These are phyloP conservation scores for Porpolomopsis calyptriformis DNA, from an alignment of 768 basidiomycete species.

Conservation along the genomic window DNA sequence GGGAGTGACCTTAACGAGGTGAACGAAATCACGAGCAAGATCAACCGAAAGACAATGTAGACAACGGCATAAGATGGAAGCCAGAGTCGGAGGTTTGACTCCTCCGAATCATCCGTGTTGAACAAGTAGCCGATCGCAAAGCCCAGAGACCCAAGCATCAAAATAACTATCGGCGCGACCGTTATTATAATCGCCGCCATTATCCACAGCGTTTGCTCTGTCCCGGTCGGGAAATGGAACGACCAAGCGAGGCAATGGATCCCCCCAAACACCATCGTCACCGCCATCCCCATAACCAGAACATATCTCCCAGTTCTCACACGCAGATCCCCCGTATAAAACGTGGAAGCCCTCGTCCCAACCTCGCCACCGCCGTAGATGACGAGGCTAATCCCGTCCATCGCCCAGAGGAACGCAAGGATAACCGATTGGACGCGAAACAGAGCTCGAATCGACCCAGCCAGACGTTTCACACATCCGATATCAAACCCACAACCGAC, in stretches of 20 bases:
- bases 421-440: too few relatives aligned
- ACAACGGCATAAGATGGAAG: background rate
- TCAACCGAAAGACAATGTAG: constrained; percentile 10
- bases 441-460: too few relatives aligned
- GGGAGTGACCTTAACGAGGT: constrained; percentile 8
- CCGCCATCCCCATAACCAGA: background rate
- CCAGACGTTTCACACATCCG: too few relatives aligned
- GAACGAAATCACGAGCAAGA: constrained; percentile 8
- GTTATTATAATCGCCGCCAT: constrained; percentile 12
- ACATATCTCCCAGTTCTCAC: background rate
- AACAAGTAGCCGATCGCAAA: background rate
- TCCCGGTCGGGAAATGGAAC: constrained; percentile 15
- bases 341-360: background rate
- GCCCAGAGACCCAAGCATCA: background rate
- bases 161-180: background rate
- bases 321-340: background rate
- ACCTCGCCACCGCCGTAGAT: background rate
- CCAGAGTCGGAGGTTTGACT: background rate
- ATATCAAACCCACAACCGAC: too few relatives aligned
- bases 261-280: constrained; percentile 15
- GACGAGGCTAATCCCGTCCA: too few relatives aligned
- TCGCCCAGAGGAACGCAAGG: too few relatives aligned
- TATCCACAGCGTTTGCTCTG: constrained; percentile 18
- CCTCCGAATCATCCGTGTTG: background rate
- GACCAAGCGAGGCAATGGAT: constrained; percentile 21